These are phyloP conservation scores for Kappamyces sp. DNA, from an alignment of 192 early-diverging fungal genomes.

Conservation along the genomic window DNA sequence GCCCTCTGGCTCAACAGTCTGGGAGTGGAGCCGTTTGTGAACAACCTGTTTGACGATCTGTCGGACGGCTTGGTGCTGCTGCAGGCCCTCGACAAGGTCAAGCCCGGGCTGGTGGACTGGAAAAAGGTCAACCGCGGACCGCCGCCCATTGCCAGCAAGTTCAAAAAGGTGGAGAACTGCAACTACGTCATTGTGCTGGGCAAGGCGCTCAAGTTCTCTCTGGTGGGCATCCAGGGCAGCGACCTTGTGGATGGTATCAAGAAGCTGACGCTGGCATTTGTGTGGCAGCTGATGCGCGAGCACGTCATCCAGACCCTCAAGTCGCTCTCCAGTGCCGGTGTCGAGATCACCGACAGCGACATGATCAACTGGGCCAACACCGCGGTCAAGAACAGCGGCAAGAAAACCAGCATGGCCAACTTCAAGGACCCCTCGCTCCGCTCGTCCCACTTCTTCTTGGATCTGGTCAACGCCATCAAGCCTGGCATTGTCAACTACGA, in stretches of 20 bases:
- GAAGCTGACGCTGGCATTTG: constrained; percentile 81
- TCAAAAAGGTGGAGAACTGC: constrained; percentile 98
- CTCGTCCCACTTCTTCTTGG: constrained; percentile 79
- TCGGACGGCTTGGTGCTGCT: constrained; percentile 85
- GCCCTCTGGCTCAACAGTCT: constrained; percentile 97
- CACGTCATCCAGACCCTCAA: constrained; percentile 92
- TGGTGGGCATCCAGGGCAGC: constrained; percentile 92
- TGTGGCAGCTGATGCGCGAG: constrained; percentile 99
- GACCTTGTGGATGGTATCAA: constrained; percentile 90
- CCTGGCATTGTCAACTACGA: constrained; percentile 87
- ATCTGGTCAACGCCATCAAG: constrained; percentile 88
- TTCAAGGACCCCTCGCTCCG: constrained; percentile 82
- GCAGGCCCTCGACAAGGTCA: constrained; percentile 93
- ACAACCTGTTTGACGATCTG: constrained; percentile 96
- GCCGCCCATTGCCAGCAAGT: constrained; percentile 66
- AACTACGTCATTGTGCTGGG: constrained; percentile 88
- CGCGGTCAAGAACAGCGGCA: constrained; percentile 58
- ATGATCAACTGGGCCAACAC: constrained; percentile 96
- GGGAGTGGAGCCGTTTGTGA: constrained; percentile 94
- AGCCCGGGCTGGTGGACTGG: constrained; percentile 88
- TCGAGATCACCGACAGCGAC: constrained; percentile 84
- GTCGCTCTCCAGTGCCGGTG: constrained; percentile 71
- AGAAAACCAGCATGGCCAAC: constrained; percentile 62
- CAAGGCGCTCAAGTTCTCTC: constrained; percentile 75
- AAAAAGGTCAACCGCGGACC: constrained; percentile 72